Percentiles rank a stretch among this genome's conserved stretches.
Evolutionary conservation across 2,329 filamentous ascomycete species (phyloP).

Genomic region (Pyrenophora graminea): DNA sequence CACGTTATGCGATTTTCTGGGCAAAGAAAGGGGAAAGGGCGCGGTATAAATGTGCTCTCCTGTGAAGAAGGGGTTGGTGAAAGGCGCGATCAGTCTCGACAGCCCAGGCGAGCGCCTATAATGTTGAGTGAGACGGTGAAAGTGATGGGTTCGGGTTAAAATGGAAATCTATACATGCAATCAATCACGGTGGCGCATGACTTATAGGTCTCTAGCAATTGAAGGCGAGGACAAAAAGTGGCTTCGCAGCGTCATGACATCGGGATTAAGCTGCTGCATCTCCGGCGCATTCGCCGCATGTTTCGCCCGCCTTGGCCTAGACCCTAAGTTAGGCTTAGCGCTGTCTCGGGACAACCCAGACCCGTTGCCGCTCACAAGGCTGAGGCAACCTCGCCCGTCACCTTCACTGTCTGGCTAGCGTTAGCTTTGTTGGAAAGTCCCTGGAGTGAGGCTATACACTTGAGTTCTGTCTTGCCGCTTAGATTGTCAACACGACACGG

Average conservation of each 20-base stretch:
- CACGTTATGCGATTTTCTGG: too few species aligned
- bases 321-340: constrained; percentile 11
- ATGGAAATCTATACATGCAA: neutral
- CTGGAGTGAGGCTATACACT: too few species aligned
- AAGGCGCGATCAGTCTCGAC: constrained; percentile 8
- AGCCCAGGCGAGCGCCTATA: neutral
- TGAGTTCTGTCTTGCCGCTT: too few species aligned
- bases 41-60: constrained; percentile 16
- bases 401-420: constrained; percentile 5
- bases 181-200: too few species aligned
- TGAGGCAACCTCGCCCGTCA: constrained; percentile 5
- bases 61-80: constrained; percentile 27
- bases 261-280: constrained; percentile 8
- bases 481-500: neutral
- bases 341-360: neutral
- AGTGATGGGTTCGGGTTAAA: neutral
- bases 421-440: neutral
- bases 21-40: too few species aligned
- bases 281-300: neutral
- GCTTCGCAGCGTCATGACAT: constrained; percentile 21
- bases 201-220: too few species aligned
- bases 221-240: neutral
- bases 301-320: constrained; percentile 13
- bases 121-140: neutral
- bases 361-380: neutral